Evolutionary conservation across 441 rosid species (phyloP), one percentile per base, ranked within the genome.

Genomic region (Biscutella laevigata): DNA sequence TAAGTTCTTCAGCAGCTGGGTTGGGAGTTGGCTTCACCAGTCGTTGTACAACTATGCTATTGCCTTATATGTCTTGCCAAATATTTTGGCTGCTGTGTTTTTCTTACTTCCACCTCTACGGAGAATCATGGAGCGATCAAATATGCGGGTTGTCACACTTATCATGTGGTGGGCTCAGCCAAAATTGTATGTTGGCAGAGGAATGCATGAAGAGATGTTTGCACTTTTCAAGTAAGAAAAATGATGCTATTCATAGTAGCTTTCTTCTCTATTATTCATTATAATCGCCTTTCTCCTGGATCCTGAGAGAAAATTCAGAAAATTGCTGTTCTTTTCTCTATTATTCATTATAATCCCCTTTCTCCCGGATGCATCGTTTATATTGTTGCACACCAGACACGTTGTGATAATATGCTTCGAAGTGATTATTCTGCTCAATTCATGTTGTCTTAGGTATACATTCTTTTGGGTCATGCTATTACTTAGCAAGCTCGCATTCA

Each of bases 91-190:
- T 64, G 86, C 82, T 66, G 20, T 80, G 25, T 32, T 19, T 36
- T 50, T 12, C 37, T 13, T 19, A 8, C 89, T 42, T 94, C 84
- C 59, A 55, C 57, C 55, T n/a, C 57, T 71, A 28, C 81, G 96
- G 70, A 84, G 85, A 66, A 59, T 58, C 27, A 81, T 94, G 91
- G 99, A 94, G 77, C 82, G 77, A 28, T 94, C 99, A 48, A 94
- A 88, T 64, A 75, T 74, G 80, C 73, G 70, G 47, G 77, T 86
- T 51, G 40, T 85, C 57, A 89, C 91, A 56, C 53, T 84, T 50
- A 57, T 87, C 57, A 81, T 94, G 89, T 94, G 99, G 99, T 94
- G 99, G 97, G 84, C 99, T 52, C 94, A 94, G 97, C 99, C 95
- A 58, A 84, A 97, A 75, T 76, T 89, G 51, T 94, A 89, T 50